Conservation (phyloP, 163 green algal genomes). For the Trebouxia gelatinosa region DNA sequence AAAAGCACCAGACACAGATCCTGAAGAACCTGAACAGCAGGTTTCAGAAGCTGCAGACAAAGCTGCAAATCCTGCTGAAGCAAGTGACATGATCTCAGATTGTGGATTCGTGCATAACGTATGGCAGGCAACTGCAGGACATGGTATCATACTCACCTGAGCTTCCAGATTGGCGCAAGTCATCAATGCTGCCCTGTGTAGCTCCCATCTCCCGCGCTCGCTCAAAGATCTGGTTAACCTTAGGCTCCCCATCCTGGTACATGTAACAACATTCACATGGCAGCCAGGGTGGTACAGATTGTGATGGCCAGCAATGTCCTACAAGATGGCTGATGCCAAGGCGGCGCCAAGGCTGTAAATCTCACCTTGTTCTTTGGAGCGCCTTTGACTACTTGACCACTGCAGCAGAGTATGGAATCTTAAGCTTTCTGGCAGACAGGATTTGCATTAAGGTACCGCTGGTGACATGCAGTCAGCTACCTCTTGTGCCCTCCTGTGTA, state of each 20-base stretch:
- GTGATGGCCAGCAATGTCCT: neutral
- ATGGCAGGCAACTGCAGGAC: neutral
- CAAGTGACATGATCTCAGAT: too few relatives aligned
- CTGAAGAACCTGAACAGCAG: neutral
- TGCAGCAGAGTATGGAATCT: neutral
- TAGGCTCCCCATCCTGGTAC: constrained; percentile 9
- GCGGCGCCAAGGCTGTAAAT: neutral
- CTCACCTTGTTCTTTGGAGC: constrained; percentile 34
- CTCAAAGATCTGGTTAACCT: constrained; percentile 23
- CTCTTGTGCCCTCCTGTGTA: constrained; percentile 59
- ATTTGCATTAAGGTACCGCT: neutral
- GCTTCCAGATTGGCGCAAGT: constrained; percentile 13
- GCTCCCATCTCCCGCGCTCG: neutral
- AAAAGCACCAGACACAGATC: neutral
- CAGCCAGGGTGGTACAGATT: neutral
- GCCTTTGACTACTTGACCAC: constrained; percentile 36
- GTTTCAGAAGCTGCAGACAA: neutral
- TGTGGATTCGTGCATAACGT: neutral
- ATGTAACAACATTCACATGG: too few relatives aligned
- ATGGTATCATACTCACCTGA: neutral
- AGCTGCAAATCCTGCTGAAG: too few relatives aligned
- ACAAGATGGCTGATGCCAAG: neutral
- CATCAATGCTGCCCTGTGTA: constrained; percentile 19
- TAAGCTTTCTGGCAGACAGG: neutral
- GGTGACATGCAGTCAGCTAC: neutral